Base-by-base conservation (phyloP, 768 basidiomycete genomes). In the Agaricus blazei region DNA sequence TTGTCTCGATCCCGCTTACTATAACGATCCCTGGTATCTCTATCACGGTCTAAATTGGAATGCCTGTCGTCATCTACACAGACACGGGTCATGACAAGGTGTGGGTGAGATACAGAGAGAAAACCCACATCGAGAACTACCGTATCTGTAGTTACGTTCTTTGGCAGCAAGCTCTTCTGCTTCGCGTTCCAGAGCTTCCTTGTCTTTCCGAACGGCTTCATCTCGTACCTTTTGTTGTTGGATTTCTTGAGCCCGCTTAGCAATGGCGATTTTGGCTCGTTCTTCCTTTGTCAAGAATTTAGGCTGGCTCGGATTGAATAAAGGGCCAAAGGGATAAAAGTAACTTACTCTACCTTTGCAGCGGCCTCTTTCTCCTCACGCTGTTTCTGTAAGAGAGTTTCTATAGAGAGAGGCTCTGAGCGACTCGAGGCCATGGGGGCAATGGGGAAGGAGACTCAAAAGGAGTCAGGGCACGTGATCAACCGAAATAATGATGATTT, bases 231-330 rank as follows among this genome's bases (percentile, higher is more conserved):
- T 84, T 64, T 91, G 81, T 43, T 83, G 83, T 49, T 74, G 79
- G 40, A 98, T 87, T 66, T 98, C 95, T 56, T 88, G 81, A 19
- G 85, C 81, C 12, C 96, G 86, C 63, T 91, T 90, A 14, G 87
- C 85, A 58, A 98, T 89, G 3, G 96, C 96, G 36, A 97, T 72
- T 64, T 84, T 83, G 15, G 91, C 92, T 48, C 96, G 84, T 64
- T 97, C 90, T 60, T 94, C 91, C 71, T 91, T 98, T 2, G 90
- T 83, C 12, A 98, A 76, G 75, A 98, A 98, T 70, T 85, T 96
- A 36, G 96, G 96, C 94, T 98, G 70, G 11, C 34, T 54, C 48
- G 44, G 47, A 51, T 37, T 37, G 54, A 48, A 5, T 48, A 58
- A 9, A 40, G 14, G 31, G 23, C 9, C 44, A 54, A 45, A 48